phyloP scores from a whole-genome alignment of 495 filamentous ascomycete species.

The Annulohypoxylon moriforme region DNA sequence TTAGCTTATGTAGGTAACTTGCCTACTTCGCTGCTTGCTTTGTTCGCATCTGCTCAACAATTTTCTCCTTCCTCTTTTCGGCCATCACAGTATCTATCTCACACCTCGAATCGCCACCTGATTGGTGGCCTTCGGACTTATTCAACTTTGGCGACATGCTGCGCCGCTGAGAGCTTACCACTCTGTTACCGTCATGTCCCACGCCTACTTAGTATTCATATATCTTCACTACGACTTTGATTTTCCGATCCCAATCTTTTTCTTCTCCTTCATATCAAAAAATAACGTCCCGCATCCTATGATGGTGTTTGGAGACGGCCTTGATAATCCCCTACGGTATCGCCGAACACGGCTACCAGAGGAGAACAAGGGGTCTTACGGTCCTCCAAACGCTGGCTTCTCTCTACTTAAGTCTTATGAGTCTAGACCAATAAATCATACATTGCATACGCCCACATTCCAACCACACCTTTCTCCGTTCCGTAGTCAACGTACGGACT shows the following conservation, averaged over 20 bases:
- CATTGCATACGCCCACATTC: conserved; percentile 19
- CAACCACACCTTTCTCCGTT: conserved; percentile 21
- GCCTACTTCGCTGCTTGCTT: conserved; percentile 3
- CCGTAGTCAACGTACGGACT: conserved; percentile 42
- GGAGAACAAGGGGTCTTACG: conserved; percentile 8
- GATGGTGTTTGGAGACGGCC: conserved; percentile 31
- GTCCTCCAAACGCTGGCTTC: conserved; percentile 12
- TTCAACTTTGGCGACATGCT: conserved; percentile 33
- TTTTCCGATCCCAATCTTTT: not conserved
- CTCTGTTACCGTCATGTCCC: conserved; percentile 13
- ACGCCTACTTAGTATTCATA: not conserved
- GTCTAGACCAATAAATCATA: conserved; percentile 13
- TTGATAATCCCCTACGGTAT: conserved; percentile 19
- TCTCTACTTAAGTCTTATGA: conserved; percentile 19
- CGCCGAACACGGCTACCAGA: conserved; percentile 12
- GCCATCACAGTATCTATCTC: conserved; percentile 13
- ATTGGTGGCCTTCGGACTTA: conserved; percentile 44
- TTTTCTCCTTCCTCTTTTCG: conserved; percentile 29
- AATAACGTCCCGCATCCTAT: conserved; percentile 2
- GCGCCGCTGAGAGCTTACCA: conserved; percentile 29
- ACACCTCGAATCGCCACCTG: conserved; percentile 18
- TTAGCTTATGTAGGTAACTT: not conserved
- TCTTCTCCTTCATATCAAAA: not conserved
- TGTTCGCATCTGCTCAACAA: conserved; percentile 2
- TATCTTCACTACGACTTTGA: not conserved